Evolutionary conservation across 306 rosid species (phyloP), one percentile per base, ranked within the genome.

Genomic region (Canavalia ensiformis): DNA sequence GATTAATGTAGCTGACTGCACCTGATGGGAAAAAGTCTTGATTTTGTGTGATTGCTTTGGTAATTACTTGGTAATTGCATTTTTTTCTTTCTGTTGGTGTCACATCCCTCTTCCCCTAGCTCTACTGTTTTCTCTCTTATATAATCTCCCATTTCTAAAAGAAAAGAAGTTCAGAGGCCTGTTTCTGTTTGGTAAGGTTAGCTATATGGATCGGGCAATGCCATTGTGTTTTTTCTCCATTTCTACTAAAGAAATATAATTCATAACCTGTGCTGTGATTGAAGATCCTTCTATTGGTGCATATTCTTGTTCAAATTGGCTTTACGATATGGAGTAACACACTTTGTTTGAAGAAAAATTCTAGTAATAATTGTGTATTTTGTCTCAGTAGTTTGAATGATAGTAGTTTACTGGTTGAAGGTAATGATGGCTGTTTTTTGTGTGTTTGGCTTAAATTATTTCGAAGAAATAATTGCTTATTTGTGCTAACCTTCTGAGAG

Each of bases 301-400:
- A 4, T 2, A 37, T 39, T 72, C 84, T 33, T 58, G 6, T 80
- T 0, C 6, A 28, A 59, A 8, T 35, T 39, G 44, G 29, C 57
- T 52, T 73, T 52, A 2, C 42, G 8, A 39, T 31, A 46, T 73
- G 44, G 28, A 42, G 52, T 56, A 39, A 44, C n/a, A 33, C 8
- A 46, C 29, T 58, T 68, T 57, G 29, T 31, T 69, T 35, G 41
- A 12, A 25, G 45, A 12, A 44, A 30, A 68, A 44, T 79, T 30
- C 65, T 44, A 7, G 69, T 54, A 54, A 42, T 39, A 25, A 18
- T 68, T 30, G 42, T 57, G 56, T 67, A 50, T 76, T 62, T 46
- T 64, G 60, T 60, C 41, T 25, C 13, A 35, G 65, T 71, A 12
- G 49, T 81, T 76, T 31, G 64, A 2, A 18, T 75, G 34, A 75